phyloP scores from a whole-genome alignment of 2,329 filamentous ascomycete genomes.

The Fusarium sp. region DNA sequence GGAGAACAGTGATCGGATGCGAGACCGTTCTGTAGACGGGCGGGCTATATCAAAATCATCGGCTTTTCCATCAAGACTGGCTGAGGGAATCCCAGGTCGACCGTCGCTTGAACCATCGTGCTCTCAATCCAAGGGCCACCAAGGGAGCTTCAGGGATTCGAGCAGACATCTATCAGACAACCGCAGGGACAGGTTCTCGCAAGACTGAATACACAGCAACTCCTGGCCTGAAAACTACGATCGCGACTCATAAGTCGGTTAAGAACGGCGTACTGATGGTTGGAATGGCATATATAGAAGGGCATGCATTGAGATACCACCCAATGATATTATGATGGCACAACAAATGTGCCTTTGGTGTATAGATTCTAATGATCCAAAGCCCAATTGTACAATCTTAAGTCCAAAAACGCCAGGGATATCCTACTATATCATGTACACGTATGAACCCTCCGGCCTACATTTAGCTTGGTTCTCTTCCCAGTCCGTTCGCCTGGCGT shows the following conservation, averaged over 20 bases:
- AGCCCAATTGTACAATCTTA: conserved; percentile 12
- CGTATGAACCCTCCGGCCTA: conserved; percentile 13
- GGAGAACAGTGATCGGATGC: neutral
- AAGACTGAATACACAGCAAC: neutral
- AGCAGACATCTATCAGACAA: neutral
- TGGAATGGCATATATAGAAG: neutral
- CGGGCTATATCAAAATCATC: neutral
- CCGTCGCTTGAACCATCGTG: neutral
- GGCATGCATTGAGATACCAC: conserved; percentile 26
- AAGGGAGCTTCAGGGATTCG: neutral
- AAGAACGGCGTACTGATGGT: neutral
- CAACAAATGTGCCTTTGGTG: conserved; percentile 1
- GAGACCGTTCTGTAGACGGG: neutral
- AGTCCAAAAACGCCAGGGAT: conserved; percentile 29
- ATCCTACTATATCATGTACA: conserved; percentile 29
- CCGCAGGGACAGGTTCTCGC: neutral
- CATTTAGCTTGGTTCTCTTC: conserved; percentile 34
- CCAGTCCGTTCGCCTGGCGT: conserved; percentile 37
- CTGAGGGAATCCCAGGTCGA: neutral
- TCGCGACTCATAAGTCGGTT: neutral
- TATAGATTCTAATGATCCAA: conserved; percentile 34
- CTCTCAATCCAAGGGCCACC: neutral
- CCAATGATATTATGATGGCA: conserved; percentile 6
- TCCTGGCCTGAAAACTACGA: neutral
- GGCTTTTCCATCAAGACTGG: neutral